Percentiles rank a stretch among this genome's conserved stretches.
These are phyloP conservation scores for Colletotrichum sp. DNA, from an alignment of 2,329 filamentous ascomycete species.

Conservation along the genomic window DNA sequence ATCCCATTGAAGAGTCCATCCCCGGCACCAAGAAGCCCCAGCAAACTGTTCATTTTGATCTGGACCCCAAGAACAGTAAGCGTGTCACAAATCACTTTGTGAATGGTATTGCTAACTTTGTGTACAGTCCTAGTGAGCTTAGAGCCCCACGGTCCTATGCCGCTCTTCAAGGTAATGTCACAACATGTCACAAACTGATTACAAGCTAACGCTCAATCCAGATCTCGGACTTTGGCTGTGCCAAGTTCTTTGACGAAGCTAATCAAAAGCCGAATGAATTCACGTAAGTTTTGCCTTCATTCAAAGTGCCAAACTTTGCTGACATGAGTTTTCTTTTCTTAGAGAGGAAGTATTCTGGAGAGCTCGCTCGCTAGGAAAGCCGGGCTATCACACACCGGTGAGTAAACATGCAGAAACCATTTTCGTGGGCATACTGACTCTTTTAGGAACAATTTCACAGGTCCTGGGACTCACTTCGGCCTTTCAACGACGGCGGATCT, in stretches of 20 bases:
- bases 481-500: neutral
- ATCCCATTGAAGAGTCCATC: slow-evolving; percentile 2
- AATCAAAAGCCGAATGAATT: neutral
- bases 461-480: slow-evolving; percentile 16
- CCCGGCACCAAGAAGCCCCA: neutral
- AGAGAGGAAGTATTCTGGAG: slow-evolving; percentile 13
- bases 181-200: neutral
- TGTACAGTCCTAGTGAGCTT: neutral
- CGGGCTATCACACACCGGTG: slow-evolving; percentile 2
- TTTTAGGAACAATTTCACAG: slow-evolving; percentile 22
- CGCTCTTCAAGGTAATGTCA: slow-evolving; percentile 14
- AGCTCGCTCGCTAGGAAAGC: slow-evolving; percentile 4
- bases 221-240: slow-evolving; percentile 12
- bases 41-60: slow-evolving; percentile 14
- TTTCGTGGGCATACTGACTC: neutral
- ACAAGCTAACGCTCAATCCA: neutral
- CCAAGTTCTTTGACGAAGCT: slow-evolving; percentile 1
- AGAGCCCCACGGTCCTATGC: neutral
- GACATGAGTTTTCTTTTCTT: neutral
- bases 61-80: slow-evolving; percentile 33
- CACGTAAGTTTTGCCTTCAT: neutral
- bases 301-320: neutral
- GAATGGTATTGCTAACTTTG: neutral
- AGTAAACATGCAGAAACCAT: neutral
- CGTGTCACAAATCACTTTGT: rapidly evolving